These are phyloP conservation scores for Cladophialophora yegresii DNA, from an alignment of 2,329 filamentous ascomycete genomes.

Conservation along the genomic window DNA sequence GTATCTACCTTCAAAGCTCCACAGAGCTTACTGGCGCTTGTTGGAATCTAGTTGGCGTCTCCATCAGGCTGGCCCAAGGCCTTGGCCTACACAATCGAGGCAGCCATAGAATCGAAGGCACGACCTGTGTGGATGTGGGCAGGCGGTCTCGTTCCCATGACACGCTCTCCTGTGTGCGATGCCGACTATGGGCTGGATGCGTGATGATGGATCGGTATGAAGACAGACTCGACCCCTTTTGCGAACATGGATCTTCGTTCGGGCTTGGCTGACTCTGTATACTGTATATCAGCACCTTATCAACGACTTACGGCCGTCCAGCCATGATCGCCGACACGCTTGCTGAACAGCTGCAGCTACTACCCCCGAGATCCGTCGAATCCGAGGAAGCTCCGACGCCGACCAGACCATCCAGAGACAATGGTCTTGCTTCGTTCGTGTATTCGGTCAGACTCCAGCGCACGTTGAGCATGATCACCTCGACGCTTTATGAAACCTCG, in stretches of 20 bases:
- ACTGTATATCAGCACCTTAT: not conserved
- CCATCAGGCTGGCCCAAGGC: constrained; percentile 52
- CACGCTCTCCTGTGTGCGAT: constrained; percentile 34
- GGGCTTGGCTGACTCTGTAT: not conserved
- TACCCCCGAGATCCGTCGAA: not conserved
- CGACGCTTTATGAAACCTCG: not conserved
- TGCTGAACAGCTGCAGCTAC: not conserved
- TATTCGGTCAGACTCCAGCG: not conserved
- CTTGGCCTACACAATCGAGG: constrained; percentile 48
- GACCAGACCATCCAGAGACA: not conserved
- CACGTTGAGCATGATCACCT: not conserved
- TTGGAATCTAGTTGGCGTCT: constrained; percentile 51
- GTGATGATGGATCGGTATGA: constrained; percentile 41
- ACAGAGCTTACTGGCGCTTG: constrained; percentile 53
- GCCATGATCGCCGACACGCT: constrained; percentile 1
- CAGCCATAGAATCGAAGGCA: constrained; percentile 10
- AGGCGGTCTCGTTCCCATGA: constrained; percentile 34
- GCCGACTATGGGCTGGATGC: constrained; percentile 42
- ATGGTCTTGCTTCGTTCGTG: not conserved
- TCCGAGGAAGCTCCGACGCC: not conserved
- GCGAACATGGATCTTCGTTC: not conserved
- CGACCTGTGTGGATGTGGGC: not conserved
- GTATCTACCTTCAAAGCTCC: constrained; percentile 53
- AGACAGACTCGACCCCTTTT: not conserved
- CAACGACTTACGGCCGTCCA: constrained; percentile 14